Evolutionary conservation across 805 yeast species (phyloP).

Genomic region (Candida pseudoglaebosa): DNA sequence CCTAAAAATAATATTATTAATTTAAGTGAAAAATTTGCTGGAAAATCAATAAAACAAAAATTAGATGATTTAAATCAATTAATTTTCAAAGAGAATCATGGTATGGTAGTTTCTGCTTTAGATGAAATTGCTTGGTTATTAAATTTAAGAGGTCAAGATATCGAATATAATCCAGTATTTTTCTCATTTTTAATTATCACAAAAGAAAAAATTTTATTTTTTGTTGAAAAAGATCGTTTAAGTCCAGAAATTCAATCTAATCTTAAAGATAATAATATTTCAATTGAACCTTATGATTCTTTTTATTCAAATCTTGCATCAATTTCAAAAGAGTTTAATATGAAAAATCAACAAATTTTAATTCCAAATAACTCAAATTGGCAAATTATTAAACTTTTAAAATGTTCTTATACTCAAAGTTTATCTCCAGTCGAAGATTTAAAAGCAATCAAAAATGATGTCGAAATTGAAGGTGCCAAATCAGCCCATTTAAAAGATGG

Average conservation of each 20-base stretch:
- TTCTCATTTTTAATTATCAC: constrained; percentile 39
- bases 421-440: constrained; percentile 44
- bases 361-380: constrained; percentile 33
- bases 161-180: constrained; percentile 53
- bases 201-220: constrained; percentile 31
- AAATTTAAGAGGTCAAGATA: constrained; percentile 52
- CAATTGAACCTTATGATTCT: constrained; percentile 38
- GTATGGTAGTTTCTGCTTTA: constrained; percentile 46
- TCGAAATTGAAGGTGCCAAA: constrained; percentile 49
- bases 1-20: constrained; percentile 50
- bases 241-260: constrained; percentile 22
- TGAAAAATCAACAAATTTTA: constrained; percentile 26
- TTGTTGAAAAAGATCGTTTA: constrained; percentile 41
- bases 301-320: constrained; percentile 43
- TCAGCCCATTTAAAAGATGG: constrained; percentile 57
- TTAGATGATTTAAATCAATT: constrained; percentile 40
- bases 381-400: constrained; percentile 35
- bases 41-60: constrained; percentile 60
- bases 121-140: constrained; percentile 90
- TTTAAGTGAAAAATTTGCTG: constrained; percentile 55
- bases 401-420: constrained; percentile 25
- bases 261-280: constrained; percentile 22
- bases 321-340: constrained; percentile 32
- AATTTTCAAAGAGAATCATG: constrained; percentile 22
- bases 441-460: constrained; percentile 48